A percentile compares a stretch with the other conserved stretches of the same genome.
Conservation (phyloP, 805 yeast genomes). For the Metschnikowia arizonensis region DNA sequence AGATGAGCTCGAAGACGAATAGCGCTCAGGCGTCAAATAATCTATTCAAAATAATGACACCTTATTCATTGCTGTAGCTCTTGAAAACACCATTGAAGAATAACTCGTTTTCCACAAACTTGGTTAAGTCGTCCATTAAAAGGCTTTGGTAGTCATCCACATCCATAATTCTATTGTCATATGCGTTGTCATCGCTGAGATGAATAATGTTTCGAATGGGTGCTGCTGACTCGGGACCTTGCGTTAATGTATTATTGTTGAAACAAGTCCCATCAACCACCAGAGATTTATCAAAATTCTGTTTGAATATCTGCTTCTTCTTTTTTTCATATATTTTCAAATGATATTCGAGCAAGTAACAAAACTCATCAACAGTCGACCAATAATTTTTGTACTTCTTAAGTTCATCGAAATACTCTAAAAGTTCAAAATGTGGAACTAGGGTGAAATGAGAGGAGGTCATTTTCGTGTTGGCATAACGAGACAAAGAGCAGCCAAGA, state of each 20-base stretch:
- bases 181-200: constrained; percentile 1
- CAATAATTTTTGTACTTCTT: constrained; percentile 22
- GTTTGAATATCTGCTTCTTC: constrained; percentile 5
- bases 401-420: constrained; percentile 21
- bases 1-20: constrained; percentile 42
- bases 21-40: not conserved
- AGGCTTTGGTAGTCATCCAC: not conserved
- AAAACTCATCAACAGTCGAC: constrained; percentile 30
- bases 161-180: not conserved
- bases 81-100: constrained; percentile 4
- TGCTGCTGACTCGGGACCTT: constrained; percentile 2
- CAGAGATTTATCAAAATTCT: not conserved
- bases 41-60: constrained; percentile 19
- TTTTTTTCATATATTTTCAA: constrained; percentile 18
- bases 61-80: not conserved
- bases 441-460: not conserved
- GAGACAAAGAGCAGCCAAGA: constrained; percentile 1
- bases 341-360: constrained; percentile 14
- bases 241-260: not conserved
- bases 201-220: constrained; percentile 11
- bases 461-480: not conserved
- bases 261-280: constrained; percentile 2
- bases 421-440: constrained; percentile 12
- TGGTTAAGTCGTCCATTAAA: constrained; percentile 2
- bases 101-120: constrained; percentile 6